These are phyloP conservation scores for Musa acuminata DNA, from an alignment of 176 grass and related monocot species.

Conservation along the genomic window DNA sequence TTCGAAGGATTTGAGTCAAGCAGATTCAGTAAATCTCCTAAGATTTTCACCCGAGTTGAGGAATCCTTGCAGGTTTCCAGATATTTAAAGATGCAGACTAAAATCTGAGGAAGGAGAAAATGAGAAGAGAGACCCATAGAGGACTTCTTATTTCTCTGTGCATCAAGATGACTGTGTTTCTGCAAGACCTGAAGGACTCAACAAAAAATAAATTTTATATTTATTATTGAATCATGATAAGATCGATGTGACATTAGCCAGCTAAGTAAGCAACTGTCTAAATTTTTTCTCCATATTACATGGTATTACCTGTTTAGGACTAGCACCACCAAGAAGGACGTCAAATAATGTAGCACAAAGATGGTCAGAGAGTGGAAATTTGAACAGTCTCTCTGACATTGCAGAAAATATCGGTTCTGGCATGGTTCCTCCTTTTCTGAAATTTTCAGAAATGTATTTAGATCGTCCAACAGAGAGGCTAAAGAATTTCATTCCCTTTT, in stretches of 20 bases:
- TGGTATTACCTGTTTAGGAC: slow-evolving; percentile 83
- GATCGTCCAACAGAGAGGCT: slow-evolving; percentile 59
- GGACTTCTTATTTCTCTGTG: slow-evolving; percentile 42
- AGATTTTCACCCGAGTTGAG: slow-evolving; percentile 66
- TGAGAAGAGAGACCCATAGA: slow-evolving; percentile 46
- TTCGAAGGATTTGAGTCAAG: slow-evolving; percentile 84
- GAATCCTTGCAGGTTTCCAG: slow-evolving; percentile 79
- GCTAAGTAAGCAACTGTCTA: not conserved
- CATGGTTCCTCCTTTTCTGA: slow-evolving; percentile 40
- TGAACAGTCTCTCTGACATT: slow-evolving; percentile 77
- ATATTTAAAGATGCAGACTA: slow-evolving; percentile 82
- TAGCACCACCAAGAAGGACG: slow-evolving; percentile 96
- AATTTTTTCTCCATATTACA: slow-evolving; percentile 11
- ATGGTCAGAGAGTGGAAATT: slow-evolving; percentile 82
- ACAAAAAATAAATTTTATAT: too few relatives aligned
- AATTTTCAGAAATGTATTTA: slow-evolving; percentile 56
- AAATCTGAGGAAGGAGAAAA: slow-evolving; percentile 88
- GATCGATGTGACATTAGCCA: slow-evolving; percentile 10
- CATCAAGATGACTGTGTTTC: slow-evolving; percentile 52
- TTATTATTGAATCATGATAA: not conserved
- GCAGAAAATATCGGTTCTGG: slow-evolving; percentile 62
- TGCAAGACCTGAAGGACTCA: slow-evolving; percentile 53
- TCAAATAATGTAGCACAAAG: slow-evolving; percentile 88
- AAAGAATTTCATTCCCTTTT: slow-evolving; percentile 74
- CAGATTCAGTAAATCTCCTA: slow-evolving; percentile 72